Percentiles rank a stretch among this genome's conserved stretches.
Conservation (phyloP, 2,329 filamentous ascomycete genomes). For the Aureobasidium namibiae region DNA sequence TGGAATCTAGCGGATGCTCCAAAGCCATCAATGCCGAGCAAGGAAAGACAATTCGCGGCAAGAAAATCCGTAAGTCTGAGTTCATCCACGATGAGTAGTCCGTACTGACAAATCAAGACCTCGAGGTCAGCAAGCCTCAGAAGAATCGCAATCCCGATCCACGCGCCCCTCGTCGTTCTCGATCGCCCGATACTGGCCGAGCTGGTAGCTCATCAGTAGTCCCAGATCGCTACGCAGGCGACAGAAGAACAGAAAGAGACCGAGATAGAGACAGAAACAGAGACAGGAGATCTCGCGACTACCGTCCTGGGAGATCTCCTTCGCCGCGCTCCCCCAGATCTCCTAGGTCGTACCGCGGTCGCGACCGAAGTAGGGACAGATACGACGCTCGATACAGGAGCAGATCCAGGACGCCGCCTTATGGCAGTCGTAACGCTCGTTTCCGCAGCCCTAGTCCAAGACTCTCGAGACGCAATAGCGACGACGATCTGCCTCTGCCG, state of each 20-base stretch:
- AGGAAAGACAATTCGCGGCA: conserved; percentile 72
- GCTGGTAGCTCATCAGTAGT: conserved; percentile 40
- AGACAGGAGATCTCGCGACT: conserved; percentile 50
- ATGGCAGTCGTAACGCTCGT: conserved; percentile 41
- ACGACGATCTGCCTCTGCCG: conserved; percentile 62
- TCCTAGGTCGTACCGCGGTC: not conserved
- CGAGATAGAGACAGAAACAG: conserved; percentile 29
- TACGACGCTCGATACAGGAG: conserved; percentile 29
- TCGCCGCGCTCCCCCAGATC: conserved; percentile 29
- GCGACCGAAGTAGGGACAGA: conserved; percentile 19
- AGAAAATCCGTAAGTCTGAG: conserved; percentile 72
- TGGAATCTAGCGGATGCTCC: conserved; percentile 65
- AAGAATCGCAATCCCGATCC: conserved; percentile 33
- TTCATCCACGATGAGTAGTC: conserved; percentile 1
- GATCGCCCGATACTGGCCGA: conserved; percentile 54
- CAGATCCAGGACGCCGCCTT: conserved; percentile 27
- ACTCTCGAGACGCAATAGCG: conserved; percentile 39
- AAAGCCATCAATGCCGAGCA: conserved; percentile 71
- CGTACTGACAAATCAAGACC: conserved; percentile 59
- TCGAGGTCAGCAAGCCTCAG: conserved; percentile 84
- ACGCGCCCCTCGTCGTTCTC: conserved; percentile 41
- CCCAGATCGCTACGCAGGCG: conserved; percentile 30
- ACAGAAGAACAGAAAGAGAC: conserved; percentile 14
- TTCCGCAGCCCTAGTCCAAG: conserved; percentile 49
- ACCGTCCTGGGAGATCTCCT: conserved; percentile 40